phyloP scores from a whole-genome alignment of 1,284 basidiomycete genomes.

The Ustilago xerochloae region DNA sequence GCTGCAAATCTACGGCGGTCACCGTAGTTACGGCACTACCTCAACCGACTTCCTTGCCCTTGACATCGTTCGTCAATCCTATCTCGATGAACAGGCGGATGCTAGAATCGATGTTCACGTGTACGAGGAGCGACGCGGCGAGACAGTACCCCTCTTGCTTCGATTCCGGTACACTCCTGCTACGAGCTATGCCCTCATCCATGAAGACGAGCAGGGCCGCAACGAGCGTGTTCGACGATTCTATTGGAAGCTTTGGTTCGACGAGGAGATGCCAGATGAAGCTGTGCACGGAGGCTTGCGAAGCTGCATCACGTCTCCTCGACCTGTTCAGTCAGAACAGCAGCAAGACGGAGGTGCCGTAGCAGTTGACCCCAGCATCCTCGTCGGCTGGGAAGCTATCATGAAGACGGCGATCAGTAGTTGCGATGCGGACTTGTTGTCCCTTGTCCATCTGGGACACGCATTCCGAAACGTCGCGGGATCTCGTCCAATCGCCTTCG shows the following conservation, averaged over 20 bases:
- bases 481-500: conserved; percentile 80
- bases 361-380: conserved; percentile 99
- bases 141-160: conserved; percentile 82
- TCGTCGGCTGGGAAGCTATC: conserved; percentile 82
- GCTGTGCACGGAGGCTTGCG: conserved; percentile 47
- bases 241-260: conserved; percentile 65
- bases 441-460: conserved; percentile 95
- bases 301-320: conserved; percentile 73
- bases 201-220: conserved; percentile 85
- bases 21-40: too few species aligned
- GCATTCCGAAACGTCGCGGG: conserved; percentile 89
- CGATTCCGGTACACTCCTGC: conserved; percentile 88
- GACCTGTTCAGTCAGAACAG: conserved; percentile 93
- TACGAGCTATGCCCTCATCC: conserved; percentile 90
- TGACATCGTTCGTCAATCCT: conserved; percentile 84
- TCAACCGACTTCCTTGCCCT: conserved; percentile 80
- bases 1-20: too few species aligned
- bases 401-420: conserved; percentile 64
- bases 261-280: conserved; percentile 58
- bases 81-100: conserved; percentile 72
- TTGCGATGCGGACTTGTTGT: conserved; percentile 74
- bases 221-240: conserved; percentile 85
- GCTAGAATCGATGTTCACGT: conserved; percentile 79
- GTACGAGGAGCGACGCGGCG: conserved; percentile 83
- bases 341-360: conserved; percentile 75